These are phyloP conservation scores for Lojkania enalia DNA, from an alignment of 2,329 filamentous ascomycete genomes.

Conservation along the genomic window DNA sequence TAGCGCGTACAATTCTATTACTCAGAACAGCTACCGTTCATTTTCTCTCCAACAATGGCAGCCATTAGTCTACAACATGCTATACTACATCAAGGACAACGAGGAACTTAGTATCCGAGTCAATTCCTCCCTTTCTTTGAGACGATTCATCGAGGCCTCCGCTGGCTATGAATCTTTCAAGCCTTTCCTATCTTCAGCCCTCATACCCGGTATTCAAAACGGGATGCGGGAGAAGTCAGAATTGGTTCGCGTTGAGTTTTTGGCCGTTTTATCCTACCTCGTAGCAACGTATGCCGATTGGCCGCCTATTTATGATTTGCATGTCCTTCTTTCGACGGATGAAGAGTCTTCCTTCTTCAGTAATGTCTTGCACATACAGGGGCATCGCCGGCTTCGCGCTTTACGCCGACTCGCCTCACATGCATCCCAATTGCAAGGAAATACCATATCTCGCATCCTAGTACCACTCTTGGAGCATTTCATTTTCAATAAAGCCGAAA, in stretches of 20 bases:
- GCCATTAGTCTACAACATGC: constrained; percentile 83
- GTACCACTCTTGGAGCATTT: constrained; percentile 93
- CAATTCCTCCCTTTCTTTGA: constrained; percentile 80
- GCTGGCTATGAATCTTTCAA: constrained; percentile 58
- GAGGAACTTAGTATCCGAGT: constrained; percentile 85
- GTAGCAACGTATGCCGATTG: constrained; percentile 72
- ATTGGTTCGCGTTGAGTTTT: constrained; percentile 78
- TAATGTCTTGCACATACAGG: constrained; percentile 88
- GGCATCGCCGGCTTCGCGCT: constrained; percentile 81
- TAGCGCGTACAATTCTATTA: constrained; percentile 73
- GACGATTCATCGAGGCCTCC: constrained; percentile 69
- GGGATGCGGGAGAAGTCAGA: constrained; percentile 81
- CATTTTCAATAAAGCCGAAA: constrained; percentile 79
- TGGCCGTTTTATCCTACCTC: constrained; percentile 77
- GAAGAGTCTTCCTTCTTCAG: constrained; percentile 87
- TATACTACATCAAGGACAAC: constrained; percentile 82
- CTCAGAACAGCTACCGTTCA: constrained; percentile 59
- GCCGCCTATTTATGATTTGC: constrained; percentile 73
- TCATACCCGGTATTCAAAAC: constrained; percentile 75
- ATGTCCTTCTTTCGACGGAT: constrained; percentile 69
- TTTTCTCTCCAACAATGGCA: constrained; percentile 79
- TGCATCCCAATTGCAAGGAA: constrained; percentile 70
- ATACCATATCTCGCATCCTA: constrained; percentile 83
- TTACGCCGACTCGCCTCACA: constrained; percentile 74
- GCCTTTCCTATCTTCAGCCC: constrained; percentile 62